A percentile compares a stretch with the other conserved stretches of the same genome.
These are phyloP conservation scores for Pseudohyphozyma bogoriensis DNA, from an alignment of 768 basidiomycete genomes.

Conservation along the genomic window DNA sequence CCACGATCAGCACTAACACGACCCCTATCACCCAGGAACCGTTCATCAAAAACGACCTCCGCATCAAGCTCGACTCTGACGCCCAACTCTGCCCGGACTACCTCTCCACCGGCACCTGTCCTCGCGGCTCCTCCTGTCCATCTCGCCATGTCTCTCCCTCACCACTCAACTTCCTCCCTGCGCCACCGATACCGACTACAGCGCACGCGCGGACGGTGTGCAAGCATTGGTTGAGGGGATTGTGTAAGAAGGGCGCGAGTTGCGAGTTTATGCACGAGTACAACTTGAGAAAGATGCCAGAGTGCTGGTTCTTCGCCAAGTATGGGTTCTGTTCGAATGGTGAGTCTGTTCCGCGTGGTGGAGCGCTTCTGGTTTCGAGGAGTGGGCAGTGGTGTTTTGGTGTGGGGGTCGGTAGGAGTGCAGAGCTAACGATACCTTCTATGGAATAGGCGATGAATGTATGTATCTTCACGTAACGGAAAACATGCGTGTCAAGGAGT, in stretches of 20 bases:
- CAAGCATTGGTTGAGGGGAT: conserved; percentile 95
- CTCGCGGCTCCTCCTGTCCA: conserved; percentile 84
- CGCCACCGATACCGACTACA: conserved; percentile 68
- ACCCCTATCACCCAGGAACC: conserved; percentile 11
- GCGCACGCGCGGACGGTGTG: conserved; percentile 66
- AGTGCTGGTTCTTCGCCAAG: conserved; percentile 98
- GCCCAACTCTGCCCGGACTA: conserved; percentile 85
- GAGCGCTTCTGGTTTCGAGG: not conserved
- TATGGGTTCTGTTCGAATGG: conserved; percentile 96
- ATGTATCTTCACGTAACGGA: conserved; percentile 77
- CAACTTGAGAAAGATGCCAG: conserved; percentile 93
- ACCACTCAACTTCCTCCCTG: conserved; percentile 76
- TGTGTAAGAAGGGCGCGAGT: conserved; percentile 95
- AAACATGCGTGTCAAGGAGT: conserved; percentile 80
- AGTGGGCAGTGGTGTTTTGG: no score
- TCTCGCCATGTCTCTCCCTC: conserved; percentile 73
- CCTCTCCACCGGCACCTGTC: conserved; percentile 75
- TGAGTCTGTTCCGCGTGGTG: conserved; percentile 46
- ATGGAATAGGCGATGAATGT: conserved; percentile 52
- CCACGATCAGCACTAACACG: not conserved
- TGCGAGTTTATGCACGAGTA: conserved; percentile 99
- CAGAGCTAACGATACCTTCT: not conserved
- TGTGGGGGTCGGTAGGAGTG: not conserved
- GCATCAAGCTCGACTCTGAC: conserved; percentile 43
- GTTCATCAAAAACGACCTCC: conserved; percentile 26